Evolutionary conservation across 1,284 basidiomycete genomes (phyloP).

Genomic region (Coniferiporia sulphurascens): DNA sequence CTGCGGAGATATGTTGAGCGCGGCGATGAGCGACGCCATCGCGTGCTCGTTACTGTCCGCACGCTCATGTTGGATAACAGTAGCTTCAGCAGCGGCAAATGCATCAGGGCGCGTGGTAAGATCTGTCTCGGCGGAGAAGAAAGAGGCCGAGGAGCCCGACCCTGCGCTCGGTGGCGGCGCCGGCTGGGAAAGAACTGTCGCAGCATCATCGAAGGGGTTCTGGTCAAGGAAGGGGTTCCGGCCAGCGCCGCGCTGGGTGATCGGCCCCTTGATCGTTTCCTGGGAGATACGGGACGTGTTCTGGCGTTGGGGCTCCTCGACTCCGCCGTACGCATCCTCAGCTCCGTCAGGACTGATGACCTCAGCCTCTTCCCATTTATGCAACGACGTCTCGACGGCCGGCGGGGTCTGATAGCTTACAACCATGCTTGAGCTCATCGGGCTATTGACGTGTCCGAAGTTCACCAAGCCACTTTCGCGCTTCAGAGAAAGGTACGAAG

Average conservation of each 20-base stretch:
- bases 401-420: slow-evolving; percentile 16
- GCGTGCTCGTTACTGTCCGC: slow-evolving; percentile 14
- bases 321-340: slow-evolving; percentile 13
- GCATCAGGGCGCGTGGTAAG: slow-evolving; percentile 6
- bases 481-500: slow-evolving; percentile 13
- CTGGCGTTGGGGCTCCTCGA: slow-evolving; percentile 5
- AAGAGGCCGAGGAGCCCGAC: slow-evolving; percentile 10
- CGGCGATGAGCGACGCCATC: slow-evolving; percentile 16
- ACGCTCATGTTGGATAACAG: slow-evolving; percentile 2
- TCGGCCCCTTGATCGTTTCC: slow-evolving; percentile 1
- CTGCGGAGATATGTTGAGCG: slow-evolving; percentile 16
- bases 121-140: slow-evolving; percentile 7
- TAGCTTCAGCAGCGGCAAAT: not conserved
- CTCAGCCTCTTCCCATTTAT: slow-evolving; percentile 16
- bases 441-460: not conserved
- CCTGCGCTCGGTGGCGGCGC: not conserved
- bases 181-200: not conserved
- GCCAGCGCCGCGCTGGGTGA: not conserved
- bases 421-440: slow-evolving; percentile 17
- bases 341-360: slow-evolving; percentile 17
- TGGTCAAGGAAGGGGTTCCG: slow-evolving; percentile 14
- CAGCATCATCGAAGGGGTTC: slow-evolving; percentile 10
- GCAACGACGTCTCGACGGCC: slow-evolving; percentile 10
- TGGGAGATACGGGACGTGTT: slow-evolving; percentile 1
- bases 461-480: not conserved